phyloP scores from a whole-genome alignment of 2,329 filamentous ascomycete genomes.

The Paecilomyces dactylethromorphus region DNA sequence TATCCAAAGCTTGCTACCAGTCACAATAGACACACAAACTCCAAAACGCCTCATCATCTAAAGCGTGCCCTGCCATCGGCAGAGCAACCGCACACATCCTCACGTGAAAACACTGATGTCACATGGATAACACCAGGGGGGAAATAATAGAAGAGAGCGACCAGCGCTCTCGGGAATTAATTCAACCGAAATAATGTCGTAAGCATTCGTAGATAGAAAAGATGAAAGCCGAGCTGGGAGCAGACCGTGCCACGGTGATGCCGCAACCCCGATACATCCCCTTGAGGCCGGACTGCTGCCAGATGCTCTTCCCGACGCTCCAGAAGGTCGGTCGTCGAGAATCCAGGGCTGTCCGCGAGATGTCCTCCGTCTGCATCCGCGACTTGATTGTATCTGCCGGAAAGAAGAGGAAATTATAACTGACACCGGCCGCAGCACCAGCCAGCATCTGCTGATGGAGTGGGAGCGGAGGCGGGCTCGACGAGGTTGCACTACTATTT shows the following conservation, averaged over 20 bases:
- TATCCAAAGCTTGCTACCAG: not conserved
- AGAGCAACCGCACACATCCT: not conserved
- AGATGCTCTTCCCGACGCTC: constrained; percentile 66
- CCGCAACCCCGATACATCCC: constrained; percentile 92
- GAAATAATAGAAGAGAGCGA: constrained; percentile 5
- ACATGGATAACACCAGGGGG: not conserved
- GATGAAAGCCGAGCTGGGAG: constrained; percentile 95
- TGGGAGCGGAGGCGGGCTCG: constrained; percentile 53
- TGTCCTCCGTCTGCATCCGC: constrained; percentile 84
- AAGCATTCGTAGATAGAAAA: constrained; percentile 91
- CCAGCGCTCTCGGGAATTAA: constrained; percentile 6
- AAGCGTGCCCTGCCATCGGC: not conserved
- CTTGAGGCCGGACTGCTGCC: constrained; percentile 71
- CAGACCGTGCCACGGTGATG: constrained; percentile 80
- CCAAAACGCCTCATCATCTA: not conserved
- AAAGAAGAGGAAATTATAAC: constrained; percentile 96
- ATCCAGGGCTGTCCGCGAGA: constrained; percentile 36
- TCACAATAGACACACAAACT: not conserved
- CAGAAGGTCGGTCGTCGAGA: constrained; percentile 61
- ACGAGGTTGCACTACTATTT: constrained; percentile 1
- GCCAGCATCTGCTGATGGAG: constrained; percentile 83
- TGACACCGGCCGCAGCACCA: constrained; percentile 81
- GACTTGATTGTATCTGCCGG: constrained; percentile 97
- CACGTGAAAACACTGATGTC: not conserved
- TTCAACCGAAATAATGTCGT: constrained; percentile 56